Evolutionary conservation across 345 rosid species (phyloP).

Genomic region (Sonneratia alba): DNA sequence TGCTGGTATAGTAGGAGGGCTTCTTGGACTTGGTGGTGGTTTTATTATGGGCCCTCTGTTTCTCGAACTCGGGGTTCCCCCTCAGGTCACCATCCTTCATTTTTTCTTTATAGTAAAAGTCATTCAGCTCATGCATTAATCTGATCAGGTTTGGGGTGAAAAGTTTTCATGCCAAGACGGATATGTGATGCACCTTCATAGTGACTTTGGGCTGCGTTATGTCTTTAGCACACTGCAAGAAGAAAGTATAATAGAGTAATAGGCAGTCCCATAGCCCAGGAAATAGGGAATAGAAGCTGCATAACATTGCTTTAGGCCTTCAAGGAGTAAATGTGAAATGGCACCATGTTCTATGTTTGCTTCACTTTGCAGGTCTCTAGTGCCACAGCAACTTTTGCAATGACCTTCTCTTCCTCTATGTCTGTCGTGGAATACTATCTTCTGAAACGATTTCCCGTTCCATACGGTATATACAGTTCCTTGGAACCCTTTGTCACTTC

Average conservation of each 20-base stretch:
- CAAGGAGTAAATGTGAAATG: not conserved
- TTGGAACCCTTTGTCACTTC: not conserved
- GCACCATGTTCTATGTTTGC: not conserved
- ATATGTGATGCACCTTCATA: not conserved
- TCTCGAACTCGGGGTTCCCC: conserved; percentile 37
- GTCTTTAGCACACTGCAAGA: not conserved
- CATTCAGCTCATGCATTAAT: not conserved
- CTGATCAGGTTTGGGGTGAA: not conserved
- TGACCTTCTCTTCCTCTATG: conserved; percentile 54
- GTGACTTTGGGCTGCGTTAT: not conserved
- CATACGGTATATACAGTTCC: conserved; percentile 23
- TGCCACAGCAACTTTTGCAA: conserved; percentile 49
- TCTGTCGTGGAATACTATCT: conserved; percentile 53
- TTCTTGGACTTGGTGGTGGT: conserved; percentile 41
- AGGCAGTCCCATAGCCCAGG: not conserved
- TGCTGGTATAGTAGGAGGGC: conserved; percentile 35
- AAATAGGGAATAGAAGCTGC: not conserved
- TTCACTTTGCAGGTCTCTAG: conserved; percentile 38
- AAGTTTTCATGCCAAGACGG: not conserved
- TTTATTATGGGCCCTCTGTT: conserved; percentile 38
- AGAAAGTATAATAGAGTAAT: not conserved
- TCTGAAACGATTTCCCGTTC: conserved; percentile 45
- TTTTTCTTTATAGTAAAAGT: not conserved
- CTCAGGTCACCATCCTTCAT: conserved; percentile 19
- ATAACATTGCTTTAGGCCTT: not conserved